Evolutionary conservation across 2,329 filamentous ascomycete species (phyloP).

Genomic region (Hypocrella siamensis): DNA sequence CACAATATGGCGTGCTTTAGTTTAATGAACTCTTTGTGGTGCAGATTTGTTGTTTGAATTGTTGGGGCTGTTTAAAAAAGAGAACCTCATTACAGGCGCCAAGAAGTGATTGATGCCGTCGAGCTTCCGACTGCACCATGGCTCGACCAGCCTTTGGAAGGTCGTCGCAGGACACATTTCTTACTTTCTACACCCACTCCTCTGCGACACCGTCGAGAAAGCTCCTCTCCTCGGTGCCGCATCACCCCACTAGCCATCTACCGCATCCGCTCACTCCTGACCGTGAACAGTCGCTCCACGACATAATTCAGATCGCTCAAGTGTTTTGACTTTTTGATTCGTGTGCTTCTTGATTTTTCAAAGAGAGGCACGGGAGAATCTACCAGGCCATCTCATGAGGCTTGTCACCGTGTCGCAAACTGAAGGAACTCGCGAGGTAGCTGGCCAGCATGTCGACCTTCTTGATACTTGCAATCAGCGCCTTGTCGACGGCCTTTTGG

Average conservation of each 20-base stretch:
- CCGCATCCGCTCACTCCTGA: no score
- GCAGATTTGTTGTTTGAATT: slow-evolving; percentile 19
- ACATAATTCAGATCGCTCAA: no score
- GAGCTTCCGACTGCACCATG: slow-evolving; percentile 51
- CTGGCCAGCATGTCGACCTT: slow-evolving; percentile 87
- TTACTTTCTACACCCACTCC: slow-evolving; percentile 25
- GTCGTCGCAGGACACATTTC: slow-evolving; percentile 22
- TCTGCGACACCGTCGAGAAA: not conserved
- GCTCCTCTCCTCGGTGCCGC: slow-evolving; percentile 4
- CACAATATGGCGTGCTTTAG: no score
- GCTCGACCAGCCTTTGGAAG: slow-evolving; percentile 36
- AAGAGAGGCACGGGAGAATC: slow-evolving; percentile 18
- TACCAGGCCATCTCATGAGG: slow-evolving; percentile 99
- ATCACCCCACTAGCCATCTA: slow-evolving; percentile 5
- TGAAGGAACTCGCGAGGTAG: slow-evolving; percentile 94
- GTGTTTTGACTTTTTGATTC: no score
- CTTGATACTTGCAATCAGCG: slow-evolving; percentile 89
- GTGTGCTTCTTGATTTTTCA: slow-evolving; percentile 5
- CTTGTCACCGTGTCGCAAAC: slow-evolving; percentile 97
- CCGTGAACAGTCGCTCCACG: no score
- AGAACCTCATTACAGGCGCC: slow-evolving; percentile 53
- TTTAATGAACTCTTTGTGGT: no score
- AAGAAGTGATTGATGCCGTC: slow-evolving; percentile 49
- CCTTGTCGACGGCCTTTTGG: slow-evolving; percentile 98
- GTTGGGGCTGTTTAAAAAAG: slow-evolving; percentile 44